A percentile compares a stretch with the other conserved stretches of the same genome.
Evolutionary conservation across 768 basidiomycete genomes (phyloP).

Genomic region (Psilocybe tampanensis): DNA sequence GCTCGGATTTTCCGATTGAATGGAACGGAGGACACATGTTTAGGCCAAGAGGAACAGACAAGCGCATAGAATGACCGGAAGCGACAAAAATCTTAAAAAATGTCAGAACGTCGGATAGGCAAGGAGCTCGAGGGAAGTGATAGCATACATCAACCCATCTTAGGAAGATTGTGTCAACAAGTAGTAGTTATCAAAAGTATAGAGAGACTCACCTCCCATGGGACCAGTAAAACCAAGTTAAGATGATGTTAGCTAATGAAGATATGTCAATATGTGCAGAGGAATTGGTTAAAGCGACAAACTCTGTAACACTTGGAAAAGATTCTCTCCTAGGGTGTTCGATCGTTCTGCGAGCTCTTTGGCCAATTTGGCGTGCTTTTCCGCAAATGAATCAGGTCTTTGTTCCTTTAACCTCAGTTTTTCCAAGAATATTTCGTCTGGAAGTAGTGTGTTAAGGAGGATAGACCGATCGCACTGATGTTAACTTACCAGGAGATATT

Average conservation of each 20-base stretch:
- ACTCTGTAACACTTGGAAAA: conserved; percentile 69
- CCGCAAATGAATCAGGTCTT: conserved; percentile 63
- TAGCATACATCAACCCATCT: conserved; percentile 74
- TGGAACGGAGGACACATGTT: conserved; percentile 69
- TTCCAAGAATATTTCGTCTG: conserved; percentile 59
- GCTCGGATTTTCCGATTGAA: conserved; percentile 58
- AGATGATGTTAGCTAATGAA: conserved; percentile 57
- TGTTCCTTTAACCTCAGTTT: conserved; percentile 45
- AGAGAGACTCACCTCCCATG: conserved; percentile 58
- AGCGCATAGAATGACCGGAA: conserved; percentile 58
- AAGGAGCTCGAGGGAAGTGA: not conserved
- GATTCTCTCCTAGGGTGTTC: conserved; percentile 52
- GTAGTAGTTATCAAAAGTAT: not conserved
- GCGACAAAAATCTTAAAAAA: conserved; percentile 56
- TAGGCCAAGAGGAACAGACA: conserved; percentile 67
- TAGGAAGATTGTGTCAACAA: not conserved
- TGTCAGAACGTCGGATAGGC: conserved; percentile 2
- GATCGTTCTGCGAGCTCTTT: conserved; percentile 50
- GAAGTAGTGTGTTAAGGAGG: conserved; percentile 2
- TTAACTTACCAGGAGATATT: conserved; percentile 43
- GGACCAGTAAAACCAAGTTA: conserved; percentile 76
- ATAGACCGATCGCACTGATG: not conserved
- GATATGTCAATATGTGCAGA: not conserved
- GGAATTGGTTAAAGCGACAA: not conserved
- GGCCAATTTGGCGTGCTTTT: conserved; percentile 61